Evolutionary conservation across 192 early-diverging fungal genomes (phyloP).

Genomic region (Mortierella alpina): DNA sequence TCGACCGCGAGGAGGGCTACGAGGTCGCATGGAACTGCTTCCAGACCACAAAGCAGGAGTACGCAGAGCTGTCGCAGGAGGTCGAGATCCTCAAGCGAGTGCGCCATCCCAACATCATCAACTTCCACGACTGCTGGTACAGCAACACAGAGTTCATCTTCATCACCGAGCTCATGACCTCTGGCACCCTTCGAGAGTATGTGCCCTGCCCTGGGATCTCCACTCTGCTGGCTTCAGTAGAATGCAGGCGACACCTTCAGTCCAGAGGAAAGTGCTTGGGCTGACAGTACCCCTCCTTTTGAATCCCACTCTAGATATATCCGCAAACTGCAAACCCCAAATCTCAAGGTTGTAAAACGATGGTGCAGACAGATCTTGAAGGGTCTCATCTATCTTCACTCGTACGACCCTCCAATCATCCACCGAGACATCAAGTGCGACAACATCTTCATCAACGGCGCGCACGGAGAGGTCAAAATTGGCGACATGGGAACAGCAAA

Average conservation of each 20-base stretch:
- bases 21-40: conserved; percentile 93
- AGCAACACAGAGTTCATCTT: conserved; percentile 80
- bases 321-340: conserved; percentile 75
- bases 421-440: conserved; percentile 88
- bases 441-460: conserved; percentile 89
- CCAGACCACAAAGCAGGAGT: conserved; percentile 81
- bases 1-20: conserved; percentile 89
- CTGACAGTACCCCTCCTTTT: neutral
- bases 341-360: conserved; percentile 81
- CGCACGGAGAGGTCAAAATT: conserved; percentile 86
- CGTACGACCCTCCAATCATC: conserved; percentile 82
- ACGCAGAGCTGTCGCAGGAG: conserved; percentile 76
- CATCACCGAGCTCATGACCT: conserved; percentile 88
- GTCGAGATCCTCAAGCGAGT: conserved; percentile 84
- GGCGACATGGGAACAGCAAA: conserved; percentile 89
- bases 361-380: conserved; percentile 85
- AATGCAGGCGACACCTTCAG: too few species aligned
- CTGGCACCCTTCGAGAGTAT: conserved; percentile 83
- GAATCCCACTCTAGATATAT: conserved; percentile 67
- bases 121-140: conserved; percentile 82
- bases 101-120: conserved; percentile 86
- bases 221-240: neutral
- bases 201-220: neutral
- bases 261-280: neutral
- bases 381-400: conserved; percentile 81